Percentiles rank a stretch among this genome's conserved stretches.
These are phyloP conservation scores for Xylariaceae sp. DNA, from an alignment of 2,329 filamentous ascomycete genomes.

Conservation along the genomic window DNA sequence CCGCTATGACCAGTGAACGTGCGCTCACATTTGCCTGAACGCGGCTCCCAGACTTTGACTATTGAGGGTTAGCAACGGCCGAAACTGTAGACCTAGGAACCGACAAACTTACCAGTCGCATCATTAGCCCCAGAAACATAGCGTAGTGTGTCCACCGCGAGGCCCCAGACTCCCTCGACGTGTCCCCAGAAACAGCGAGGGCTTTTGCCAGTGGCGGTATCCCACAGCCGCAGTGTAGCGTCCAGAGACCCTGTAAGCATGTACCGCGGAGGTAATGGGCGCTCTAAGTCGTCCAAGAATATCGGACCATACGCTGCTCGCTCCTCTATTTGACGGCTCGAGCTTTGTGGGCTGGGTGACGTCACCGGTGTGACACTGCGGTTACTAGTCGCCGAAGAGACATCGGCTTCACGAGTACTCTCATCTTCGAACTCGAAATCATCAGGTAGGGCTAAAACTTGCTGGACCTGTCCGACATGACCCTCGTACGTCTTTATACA, in stretches of 20 bases:
- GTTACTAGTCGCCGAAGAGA: slow-evolving; percentile 55
- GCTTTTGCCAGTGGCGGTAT: slow-evolving; percentile 80
- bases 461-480: slow-evolving; percentile 94
- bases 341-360: slow-evolving; percentile 33
- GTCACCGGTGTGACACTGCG: slow-evolving; percentile 51
- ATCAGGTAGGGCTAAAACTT: slow-evolving; percentile 80
- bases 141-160: slow-evolving; percentile 86
- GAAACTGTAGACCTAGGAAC: background rate
- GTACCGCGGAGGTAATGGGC: slow-evolving; percentile 82
- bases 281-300: slow-evolving; percentile 66
- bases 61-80: slow-evolving; percentile 10
- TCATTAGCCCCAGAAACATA: slow-evolving; percentile 92
- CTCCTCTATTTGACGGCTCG: slow-evolving; percentile 48
- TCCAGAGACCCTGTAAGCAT: slow-evolving; percentile 94
- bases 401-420: slow-evolving; percentile 61
- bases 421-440: slow-evolving; percentile 90
- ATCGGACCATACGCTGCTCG: slow-evolving; percentile 65
- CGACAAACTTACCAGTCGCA: slow-evolving; percentile 60
- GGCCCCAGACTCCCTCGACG: slow-evolving; percentile 92
- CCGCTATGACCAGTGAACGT: slow-evolving; percentile 91
- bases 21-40: slow-evolving; percentile 88
- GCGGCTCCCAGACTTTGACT: slow-evolving; percentile 94
- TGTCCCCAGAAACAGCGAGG: slow-evolving; percentile 96
- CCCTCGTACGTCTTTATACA: slow-evolving; percentile 83
- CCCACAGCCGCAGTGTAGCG: slow-evolving; percentile 91